These are phyloP conservation scores for Jimgerdemannia flammicorona DNA, from an alignment of 192 early-diverging fungal species.

Conservation along the genomic window DNA sequence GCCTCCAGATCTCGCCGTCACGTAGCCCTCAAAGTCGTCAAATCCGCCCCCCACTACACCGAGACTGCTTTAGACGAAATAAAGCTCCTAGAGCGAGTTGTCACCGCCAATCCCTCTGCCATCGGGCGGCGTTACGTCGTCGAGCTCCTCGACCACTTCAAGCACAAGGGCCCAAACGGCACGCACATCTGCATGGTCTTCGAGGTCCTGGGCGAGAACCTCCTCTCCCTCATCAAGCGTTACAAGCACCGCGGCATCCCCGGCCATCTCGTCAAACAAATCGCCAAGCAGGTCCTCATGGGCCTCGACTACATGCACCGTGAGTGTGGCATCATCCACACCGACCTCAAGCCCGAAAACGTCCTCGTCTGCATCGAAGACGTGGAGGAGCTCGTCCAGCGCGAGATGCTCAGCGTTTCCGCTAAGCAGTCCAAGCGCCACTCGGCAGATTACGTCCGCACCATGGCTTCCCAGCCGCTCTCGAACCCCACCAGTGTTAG, in stretches of 20 bases:
- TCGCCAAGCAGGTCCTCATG: constrained; percentile 85
- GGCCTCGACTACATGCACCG: constrained; percentile 94
- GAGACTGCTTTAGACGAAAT: constrained; percentile 97
- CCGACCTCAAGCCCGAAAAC: constrained; percentile 98
- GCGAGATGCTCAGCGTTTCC: constrained; percentile 12
- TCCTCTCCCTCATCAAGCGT: constrained; percentile 83
- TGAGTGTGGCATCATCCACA: constrained; percentile 95
- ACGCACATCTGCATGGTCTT: constrained; percentile 96
- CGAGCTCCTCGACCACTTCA: constrained; percentile 90
- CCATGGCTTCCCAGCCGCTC: constrained; percentile 25
- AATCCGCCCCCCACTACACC: constrained; percentile 92
- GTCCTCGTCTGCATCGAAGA: constrained; percentile 89
- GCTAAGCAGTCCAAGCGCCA: constrained; percentile 11
- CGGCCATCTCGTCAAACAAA: constrained; percentile 80
- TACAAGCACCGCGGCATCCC: constrained; percentile 86
- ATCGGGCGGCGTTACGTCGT: constrained; percentile 69
- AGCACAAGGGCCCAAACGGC: constrained; percentile 84
- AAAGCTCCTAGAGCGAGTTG: constrained; percentile 82
- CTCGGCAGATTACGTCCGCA: constrained; percentile 13
- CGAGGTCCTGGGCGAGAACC: constrained; percentile 94
- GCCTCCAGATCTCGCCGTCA: constrained; percentile 59
- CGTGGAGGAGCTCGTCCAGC: constrained; percentile 73
- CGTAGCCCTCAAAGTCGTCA: constrained; percentile 96
- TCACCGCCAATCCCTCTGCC: constrained; percentile 53
- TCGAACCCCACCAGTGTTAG: not conserved